phyloP scores from a whole-genome alignment of 2,329 filamentous ascomycete genomes.

The Chalara sp. region DNA sequence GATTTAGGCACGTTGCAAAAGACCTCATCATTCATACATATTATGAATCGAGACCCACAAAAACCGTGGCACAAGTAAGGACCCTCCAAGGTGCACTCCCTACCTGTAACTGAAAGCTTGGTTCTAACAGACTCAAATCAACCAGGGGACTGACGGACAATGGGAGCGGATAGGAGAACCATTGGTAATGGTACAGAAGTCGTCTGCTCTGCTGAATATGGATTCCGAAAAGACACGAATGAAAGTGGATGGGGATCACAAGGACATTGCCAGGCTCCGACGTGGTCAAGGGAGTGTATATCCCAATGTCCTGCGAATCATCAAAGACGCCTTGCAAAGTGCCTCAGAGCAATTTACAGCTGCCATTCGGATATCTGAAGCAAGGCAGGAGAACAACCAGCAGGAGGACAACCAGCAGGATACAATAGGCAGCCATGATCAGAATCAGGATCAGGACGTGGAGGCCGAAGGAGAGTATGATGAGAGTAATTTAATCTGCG shows the following conservation, averaged over 20 bases:
- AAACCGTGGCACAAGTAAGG: slow-evolving; percentile 10
- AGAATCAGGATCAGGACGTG: too few relatives aligned
- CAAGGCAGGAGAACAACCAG: too few relatives aligned
- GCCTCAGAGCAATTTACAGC: neutral
- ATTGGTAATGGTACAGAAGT: slow-evolving; percentile 1
- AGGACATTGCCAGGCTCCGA: neutral
- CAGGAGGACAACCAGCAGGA: too few relatives aligned
- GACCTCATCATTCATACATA: slow-evolving; percentile 15
- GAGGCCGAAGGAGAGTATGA: too few relatives aligned
- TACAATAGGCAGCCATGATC: too few relatives aligned
- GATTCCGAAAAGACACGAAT: neutral
- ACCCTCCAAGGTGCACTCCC: neutral
- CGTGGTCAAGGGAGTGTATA: neutral
- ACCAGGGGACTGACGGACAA: slow-evolving; percentile 1
- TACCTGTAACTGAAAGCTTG: neutral
- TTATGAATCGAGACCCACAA: slow-evolving; percentile 14
- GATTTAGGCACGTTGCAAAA: slow-evolving; percentile 11
- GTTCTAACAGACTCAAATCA: neutral
- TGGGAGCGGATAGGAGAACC: slow-evolving; percentile 5
- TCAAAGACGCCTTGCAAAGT: neutral
- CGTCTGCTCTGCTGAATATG: neutral
- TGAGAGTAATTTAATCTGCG: too few relatives aligned
- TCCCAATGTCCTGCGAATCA: neutral
- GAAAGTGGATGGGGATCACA: neutral
- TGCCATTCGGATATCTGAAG: too few relatives aligned